phyloP scores from a whole-genome alignment of 2,329 filamentous ascomycete species.

The Chalaropsis ovoidea region DNA sequence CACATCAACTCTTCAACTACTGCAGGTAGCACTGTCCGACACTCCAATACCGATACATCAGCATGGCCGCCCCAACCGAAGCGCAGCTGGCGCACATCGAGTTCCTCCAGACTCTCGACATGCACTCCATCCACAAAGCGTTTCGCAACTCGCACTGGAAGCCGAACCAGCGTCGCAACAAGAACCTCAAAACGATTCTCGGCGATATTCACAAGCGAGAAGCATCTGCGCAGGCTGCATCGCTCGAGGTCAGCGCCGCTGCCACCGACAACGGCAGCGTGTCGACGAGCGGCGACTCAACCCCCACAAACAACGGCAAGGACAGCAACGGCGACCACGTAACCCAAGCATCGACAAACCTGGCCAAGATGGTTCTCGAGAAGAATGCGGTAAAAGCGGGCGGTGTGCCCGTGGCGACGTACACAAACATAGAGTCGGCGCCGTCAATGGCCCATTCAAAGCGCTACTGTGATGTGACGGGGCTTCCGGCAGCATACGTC shows the following conservation, averaged over 20 bases:
- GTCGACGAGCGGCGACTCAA: constrained; percentile 49
- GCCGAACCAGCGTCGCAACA: constrained; percentile 90
- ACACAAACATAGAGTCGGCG: constrained; percentile 92
- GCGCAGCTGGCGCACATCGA: constrained; percentile 71
- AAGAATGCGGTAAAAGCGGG: constrained; percentile 45
- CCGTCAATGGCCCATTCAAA: constrained; percentile 76
- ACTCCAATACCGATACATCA: constrained; percentile 32
- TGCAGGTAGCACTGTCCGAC: background rate
- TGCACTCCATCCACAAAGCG: constrained; percentile 71
- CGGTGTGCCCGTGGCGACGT: constrained; percentile 44
- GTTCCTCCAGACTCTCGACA: constrained; percentile 85
- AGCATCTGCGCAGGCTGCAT: constrained; percentile 72
- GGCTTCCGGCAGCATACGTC: constrained; percentile 78
- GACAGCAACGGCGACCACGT: constrained; percentile 53
- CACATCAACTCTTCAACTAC: background rate
- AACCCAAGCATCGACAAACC: constrained; percentile 75
- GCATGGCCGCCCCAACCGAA: constrained; percentile 56
- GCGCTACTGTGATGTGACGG: constrained; percentile 93
- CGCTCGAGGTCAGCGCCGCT: constrained; percentile 64
- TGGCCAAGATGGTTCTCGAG: constrained; percentile 81
- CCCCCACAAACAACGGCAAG: constrained; percentile 35
- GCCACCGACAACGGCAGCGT: constrained; percentile 53
- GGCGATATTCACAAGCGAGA: constrained; percentile 81
- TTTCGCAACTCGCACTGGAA: constrained; percentile 90
- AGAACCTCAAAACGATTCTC: constrained; percentile 95